phyloP scores from a whole-genome alignment of 257 asterid species.

The Eustoma russellianum region DNA sequence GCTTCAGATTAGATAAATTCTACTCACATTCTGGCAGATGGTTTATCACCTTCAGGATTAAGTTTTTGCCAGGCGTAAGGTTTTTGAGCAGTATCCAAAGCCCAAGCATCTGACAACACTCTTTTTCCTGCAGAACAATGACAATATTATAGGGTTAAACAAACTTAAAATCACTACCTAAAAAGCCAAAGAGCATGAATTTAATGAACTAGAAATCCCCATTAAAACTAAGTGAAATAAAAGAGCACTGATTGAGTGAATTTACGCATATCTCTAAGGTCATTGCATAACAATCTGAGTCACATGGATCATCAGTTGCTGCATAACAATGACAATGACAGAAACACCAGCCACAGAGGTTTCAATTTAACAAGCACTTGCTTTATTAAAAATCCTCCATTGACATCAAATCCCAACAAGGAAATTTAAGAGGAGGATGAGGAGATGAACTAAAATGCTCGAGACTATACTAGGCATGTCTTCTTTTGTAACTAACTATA shows the following conservation, averaged over 20 bases:
- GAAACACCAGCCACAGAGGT: too few relatives aligned
- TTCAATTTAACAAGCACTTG: too few relatives aligned
- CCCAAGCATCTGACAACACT: constrained; percentile 98
- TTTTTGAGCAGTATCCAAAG: constrained; percentile 95
- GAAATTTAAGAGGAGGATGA: too few relatives aligned
- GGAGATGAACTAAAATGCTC: too few relatives aligned
- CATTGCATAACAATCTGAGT: not conserved
- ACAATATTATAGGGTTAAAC: constrained; percentile 5
- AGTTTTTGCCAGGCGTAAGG: constrained; percentile 97
- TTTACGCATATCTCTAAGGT: too few relatives aligned
- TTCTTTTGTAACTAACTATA: too few relatives aligned
- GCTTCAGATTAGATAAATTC: constrained; percentile 8
- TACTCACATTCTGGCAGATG: constrained; percentile 94
- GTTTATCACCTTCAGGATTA: constrained; percentile 91
- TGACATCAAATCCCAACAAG: too few relatives aligned
- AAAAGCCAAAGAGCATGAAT: not conserved
- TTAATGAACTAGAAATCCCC: not conserved
- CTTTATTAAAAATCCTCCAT: too few relatives aligned
- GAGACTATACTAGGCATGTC: too few relatives aligned
- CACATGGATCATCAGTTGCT: too few relatives aligned
- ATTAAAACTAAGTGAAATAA: too few relatives aligned
- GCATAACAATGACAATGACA: not conserved
- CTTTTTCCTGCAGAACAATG: constrained; percentile 59
- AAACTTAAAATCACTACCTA: not conserved
- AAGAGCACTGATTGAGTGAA: too few relatives aligned